Conservation (phyloP, 1,139 yeast genomes). For the Protomyces gravidus region DNA sequence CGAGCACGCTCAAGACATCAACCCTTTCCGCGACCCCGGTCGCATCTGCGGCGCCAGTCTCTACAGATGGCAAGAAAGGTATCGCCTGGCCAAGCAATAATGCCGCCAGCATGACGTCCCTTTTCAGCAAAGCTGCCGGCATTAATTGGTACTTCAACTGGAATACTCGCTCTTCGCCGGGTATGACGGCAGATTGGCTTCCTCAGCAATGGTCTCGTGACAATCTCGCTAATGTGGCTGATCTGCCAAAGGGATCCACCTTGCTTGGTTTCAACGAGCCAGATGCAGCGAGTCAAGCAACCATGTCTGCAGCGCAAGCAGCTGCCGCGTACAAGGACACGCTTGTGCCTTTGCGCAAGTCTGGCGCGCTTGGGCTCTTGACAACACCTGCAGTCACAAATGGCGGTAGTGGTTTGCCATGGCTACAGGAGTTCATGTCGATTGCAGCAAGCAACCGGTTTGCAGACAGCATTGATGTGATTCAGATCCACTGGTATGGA, state of each 20-base stretch:
- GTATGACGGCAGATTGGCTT: conserved; percentile 7
- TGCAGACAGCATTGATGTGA: conserved; percentile 14
- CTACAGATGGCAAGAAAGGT: conserved; percentile 11
- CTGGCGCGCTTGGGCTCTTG: conserved; percentile 19
- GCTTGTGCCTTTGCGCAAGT: conserved; percentile 28
- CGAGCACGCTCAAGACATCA: neutral
- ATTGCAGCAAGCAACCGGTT: neutral
- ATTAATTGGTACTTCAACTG: conserved; percentile 30
- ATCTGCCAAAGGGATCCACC: conserved; percentile 21
- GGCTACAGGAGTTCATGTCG: conserved; percentile 27
- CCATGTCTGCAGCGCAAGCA: conserved; percentile 24
- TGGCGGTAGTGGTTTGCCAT: conserved; percentile 17
- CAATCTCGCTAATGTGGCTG: conserved; percentile 7
- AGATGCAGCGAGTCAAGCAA: conserved; percentile 20
- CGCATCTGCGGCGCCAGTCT: conserved; percentile 2
- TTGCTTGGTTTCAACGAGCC: conserved; percentile 30
- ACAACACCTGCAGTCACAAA: conserved; percentile 29
- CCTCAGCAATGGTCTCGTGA: conserved; percentile 23
- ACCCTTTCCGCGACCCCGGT: neutral
- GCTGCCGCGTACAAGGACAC: conserved; percentile 21
- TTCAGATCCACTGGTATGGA: conserved; percentile 30
- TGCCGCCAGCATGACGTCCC: conserved; percentile 3
- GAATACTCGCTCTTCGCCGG: conserved; percentile 15
- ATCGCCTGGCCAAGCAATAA: conserved; percentile 20
- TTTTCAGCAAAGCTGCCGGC: conserved; percentile 4